Percentiles rank a stretch among this genome's conserved stretches.
Evolutionary conservation across 2,329 filamentous ascomycete genomes (phyloP).

Genomic region (Fusarium chaquense): DNA sequence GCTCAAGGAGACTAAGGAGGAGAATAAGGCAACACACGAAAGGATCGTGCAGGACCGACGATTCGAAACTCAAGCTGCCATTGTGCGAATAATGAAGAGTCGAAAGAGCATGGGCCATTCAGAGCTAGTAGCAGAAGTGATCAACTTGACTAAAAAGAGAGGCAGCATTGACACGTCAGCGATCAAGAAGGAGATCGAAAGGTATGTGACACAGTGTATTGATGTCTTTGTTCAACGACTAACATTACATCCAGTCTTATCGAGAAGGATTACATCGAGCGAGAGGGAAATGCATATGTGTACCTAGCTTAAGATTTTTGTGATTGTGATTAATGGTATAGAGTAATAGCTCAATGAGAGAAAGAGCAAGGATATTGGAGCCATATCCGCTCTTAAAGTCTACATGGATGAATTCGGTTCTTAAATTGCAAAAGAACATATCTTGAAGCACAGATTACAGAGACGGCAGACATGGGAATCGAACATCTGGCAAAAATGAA

Average conservation of each 20-base stretch:
- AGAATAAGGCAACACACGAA: constrained; percentile 94
- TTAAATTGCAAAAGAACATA: neutral
- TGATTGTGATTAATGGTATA: neutral
- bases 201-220: constrained; percentile 65
- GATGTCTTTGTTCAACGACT: neutral
- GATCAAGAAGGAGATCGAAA: constrained; percentile 98
- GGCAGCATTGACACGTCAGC: constrained; percentile 87
- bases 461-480: constrained; percentile 3
- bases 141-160: constrained; percentile 86
- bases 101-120: constrained; percentile 86
- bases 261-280: constrained; percentile 93
- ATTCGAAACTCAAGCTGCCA: constrained; percentile 96
- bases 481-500: constrained; percentile 28
- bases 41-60: constrained; percentile 89
- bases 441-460: neutral
- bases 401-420: constrained; percentile 5
- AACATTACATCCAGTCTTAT: constrained; percentile 72
- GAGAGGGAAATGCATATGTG: constrained; percentile 76
- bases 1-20: constrained; percentile 92
- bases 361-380: neutral
- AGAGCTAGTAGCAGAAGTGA: constrained; percentile 92
- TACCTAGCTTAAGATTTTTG: constrained; percentile 70
- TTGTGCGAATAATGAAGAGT: constrained; percentile 97
- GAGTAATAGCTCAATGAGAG: neutral
- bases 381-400: neutral